These are phyloP conservation scores for Hypericum androsaemum DNA, from an alignment of 345 rosid genomes.

Conservation along the genomic window DNA sequence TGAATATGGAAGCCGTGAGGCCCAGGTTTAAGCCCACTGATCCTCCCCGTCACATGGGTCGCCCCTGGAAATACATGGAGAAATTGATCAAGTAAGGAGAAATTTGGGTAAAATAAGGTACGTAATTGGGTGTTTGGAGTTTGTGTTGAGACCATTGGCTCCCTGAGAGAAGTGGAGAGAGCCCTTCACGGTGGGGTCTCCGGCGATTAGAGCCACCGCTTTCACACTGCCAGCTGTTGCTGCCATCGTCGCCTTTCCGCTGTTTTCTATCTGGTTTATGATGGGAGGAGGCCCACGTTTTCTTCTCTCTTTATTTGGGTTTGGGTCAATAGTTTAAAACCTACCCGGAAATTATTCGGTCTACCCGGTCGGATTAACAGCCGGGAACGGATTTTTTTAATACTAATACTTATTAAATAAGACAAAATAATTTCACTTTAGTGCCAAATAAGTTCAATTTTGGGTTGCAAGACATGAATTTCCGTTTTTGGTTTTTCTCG, in stretches of 20 bases:
- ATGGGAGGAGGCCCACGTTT: too few relatives aligned
- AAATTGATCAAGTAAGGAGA: not conserved
- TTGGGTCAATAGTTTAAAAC: too few relatives aligned
- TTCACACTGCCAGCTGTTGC: constrained; percentile 33
- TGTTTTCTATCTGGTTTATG: not conserved
- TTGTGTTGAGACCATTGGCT: constrained; percentile 39
- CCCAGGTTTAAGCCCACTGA: constrained; percentile 70
- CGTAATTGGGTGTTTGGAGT: not conserved
- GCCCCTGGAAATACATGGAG: constrained; percentile 31
- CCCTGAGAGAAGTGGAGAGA: constrained; percentile 51
- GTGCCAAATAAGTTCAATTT: too few relatives aligned
- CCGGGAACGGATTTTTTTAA: too few relatives aligned
- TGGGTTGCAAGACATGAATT: too few relatives aligned
- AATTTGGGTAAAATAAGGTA: not conserved
- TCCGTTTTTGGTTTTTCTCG: too few relatives aligned
- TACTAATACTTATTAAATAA: too few relatives aligned
- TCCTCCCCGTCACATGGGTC: constrained; percentile 65
- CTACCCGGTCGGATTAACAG: too few relatives aligned
- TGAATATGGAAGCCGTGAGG: constrained; percentile 88
- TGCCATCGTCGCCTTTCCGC: constrained; percentile 29
- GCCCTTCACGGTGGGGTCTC: constrained; percentile 53
- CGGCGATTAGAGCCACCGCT: constrained; percentile 81
- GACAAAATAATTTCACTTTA: too few relatives aligned
- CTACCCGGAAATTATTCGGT: too few relatives aligned
- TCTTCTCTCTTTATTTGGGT: too few relatives aligned